phyloP scores from a whole-genome alignment of 1,284 basidiomycete genomes.

The Cutaneotrichosporon dermatis region DNA sequence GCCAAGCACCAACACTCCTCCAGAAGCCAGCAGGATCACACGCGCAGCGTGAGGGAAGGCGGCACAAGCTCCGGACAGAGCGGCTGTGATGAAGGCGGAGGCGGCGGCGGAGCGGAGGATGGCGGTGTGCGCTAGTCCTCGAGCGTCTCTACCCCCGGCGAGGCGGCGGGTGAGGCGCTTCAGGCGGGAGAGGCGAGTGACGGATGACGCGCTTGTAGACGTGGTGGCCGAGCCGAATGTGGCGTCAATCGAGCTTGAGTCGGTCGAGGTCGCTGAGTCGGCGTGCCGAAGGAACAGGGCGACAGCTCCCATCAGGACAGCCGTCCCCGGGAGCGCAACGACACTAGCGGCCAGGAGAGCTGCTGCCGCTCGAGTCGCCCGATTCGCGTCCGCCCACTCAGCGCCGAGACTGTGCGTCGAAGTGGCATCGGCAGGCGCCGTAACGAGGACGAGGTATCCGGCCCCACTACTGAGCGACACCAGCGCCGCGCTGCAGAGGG shows the following conservation, averaged over 20 bases:
- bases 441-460: background rate
- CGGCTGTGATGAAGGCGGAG: background rate
- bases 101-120: background rate
- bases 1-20: background rate
- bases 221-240: too few relatives aligned
- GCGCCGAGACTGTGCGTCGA: too few relatives aligned
- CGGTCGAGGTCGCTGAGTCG: too few relatives aligned
- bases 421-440: too few relatives aligned
- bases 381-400: too few relatives aligned
- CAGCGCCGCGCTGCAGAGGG: conserved; percentile 3
- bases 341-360: background rate
- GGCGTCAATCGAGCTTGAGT: too few relatives aligned
- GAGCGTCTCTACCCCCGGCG: too few relatives aligned
- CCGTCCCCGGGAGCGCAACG: background rate
- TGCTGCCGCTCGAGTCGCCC: too few relatives aligned
- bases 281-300: background rate
- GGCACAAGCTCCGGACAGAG: background rate
- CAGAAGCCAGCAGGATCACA: background rate
- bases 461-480: background rate
- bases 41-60: background rate
- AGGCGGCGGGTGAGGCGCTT: too few relatives aligned
- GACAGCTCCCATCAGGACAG: background rate
- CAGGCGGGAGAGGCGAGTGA: too few relatives aligned
- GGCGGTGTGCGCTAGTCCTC: background rate
- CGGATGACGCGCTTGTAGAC: too few relatives aligned